Evolutionary conservation across 345 rosid species (phyloP).

Genomic region (Stellera chamaejasme): DNA sequence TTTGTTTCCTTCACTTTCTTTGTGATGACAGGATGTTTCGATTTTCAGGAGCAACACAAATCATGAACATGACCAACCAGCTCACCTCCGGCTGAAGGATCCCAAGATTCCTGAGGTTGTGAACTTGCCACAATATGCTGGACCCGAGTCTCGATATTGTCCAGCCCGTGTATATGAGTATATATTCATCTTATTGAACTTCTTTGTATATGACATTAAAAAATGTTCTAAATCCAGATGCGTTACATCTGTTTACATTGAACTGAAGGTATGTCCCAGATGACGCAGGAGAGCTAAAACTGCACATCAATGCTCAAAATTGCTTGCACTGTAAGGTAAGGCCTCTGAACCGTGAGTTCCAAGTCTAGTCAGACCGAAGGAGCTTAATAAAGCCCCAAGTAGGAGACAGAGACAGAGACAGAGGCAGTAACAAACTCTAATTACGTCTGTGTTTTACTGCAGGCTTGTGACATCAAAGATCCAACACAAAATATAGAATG

Average conservation of each 20-base stretch:
- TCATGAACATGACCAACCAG: conserved; percentile 91
- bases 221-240: background rate
- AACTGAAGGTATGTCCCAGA: conserved; percentile 59
- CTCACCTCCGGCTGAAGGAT: conserved; percentile 75
- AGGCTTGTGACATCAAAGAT: conserved; percentile 93
- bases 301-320: conserved; percentile 92
- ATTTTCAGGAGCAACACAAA: conserved; percentile 84
- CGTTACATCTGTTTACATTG: conserved; percentile 8
- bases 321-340: conserved; percentile 94
- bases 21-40: conserved; percentile 5
- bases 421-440: too few species aligned
- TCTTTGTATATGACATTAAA: conserved; percentile 1
- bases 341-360: background rate
- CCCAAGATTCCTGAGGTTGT: conserved; percentile 56
- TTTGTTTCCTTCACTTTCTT: background rate
- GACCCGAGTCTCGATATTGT: conserved; percentile 86
- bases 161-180: conserved; percentile 99
- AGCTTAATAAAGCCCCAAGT: too few species aligned
- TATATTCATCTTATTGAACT: conserved; percentile 11
- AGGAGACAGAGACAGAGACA: too few species aligned
- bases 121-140: conserved; percentile 76
- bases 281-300: conserved; percentile 54
- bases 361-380: too few species aligned
- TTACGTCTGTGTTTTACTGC: conserved; percentile 4
- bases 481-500: conserved; percentile 91